phyloP scores from a whole-genome alignment of 2,329 filamentous ascomycete genomes.

The Aurifilum marmelostoma region DNA sequence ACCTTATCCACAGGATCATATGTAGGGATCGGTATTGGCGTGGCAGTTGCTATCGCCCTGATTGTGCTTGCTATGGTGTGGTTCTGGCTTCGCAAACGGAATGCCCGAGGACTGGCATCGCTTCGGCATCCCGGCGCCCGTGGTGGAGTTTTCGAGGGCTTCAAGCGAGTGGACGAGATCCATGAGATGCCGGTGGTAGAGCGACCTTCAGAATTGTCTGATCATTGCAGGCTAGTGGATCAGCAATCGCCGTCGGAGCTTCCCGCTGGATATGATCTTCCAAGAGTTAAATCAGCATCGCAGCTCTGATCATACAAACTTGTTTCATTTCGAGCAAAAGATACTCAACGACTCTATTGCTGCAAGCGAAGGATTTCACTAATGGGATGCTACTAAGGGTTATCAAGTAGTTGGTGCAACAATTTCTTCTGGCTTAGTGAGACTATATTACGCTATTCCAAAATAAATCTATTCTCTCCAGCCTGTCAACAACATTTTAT shows the following conservation, averaged over 20 bases:
- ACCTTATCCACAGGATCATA: neutral
- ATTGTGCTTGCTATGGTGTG: neutral
- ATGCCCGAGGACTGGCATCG: neutral
- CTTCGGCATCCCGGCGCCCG: neutral
- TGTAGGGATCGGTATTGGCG: neutral
- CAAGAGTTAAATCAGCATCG: neutral
- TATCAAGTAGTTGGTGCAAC: no score
- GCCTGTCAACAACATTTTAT: no score
- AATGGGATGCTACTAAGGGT: no score
- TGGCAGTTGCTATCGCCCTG: neutral
- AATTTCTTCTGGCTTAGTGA: no score
- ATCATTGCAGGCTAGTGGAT: neutral
- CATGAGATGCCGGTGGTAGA: neutral
- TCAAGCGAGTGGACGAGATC: neutral
- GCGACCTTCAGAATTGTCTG: neutral
- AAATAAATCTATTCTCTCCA: no score
- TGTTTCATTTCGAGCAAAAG: no score
- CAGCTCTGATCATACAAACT: no score
- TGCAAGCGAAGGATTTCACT: no score
- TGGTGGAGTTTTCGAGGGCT: neutral
- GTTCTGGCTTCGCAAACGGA: neutral
- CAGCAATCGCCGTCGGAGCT: neutral
- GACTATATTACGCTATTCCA: no score
- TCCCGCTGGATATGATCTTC: neutral
- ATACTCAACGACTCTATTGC: no score